Conservation (phyloP, 495 filamentous ascomycete genomes). For the Trypethelium eluteriae region DNA sequence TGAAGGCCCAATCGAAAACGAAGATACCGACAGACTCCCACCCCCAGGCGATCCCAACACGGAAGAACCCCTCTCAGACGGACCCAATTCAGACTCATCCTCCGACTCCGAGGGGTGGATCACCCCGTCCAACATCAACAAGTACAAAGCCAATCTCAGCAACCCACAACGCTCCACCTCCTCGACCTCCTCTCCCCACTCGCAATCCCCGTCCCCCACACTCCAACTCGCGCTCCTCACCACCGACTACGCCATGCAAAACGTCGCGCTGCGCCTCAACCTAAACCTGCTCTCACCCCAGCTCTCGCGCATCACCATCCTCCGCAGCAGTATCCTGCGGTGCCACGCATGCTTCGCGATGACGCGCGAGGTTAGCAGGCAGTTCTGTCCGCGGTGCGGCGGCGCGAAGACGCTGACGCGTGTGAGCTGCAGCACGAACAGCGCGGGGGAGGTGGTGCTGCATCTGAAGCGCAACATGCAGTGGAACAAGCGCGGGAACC, state of each 20-base stretch:
- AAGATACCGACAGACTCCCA: background rate
- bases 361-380: constrained; percentile 75
- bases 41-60: constrained; percentile 5
- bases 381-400: constrained; percentile 90
- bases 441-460: constrained; percentile 67
- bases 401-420: constrained; percentile 71
- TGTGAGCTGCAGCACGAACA: constrained; percentile 74
- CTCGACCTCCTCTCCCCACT: constrained; percentile 36
- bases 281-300: constrained; percentile 73
- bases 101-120: constrained; percentile 84
- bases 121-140: constrained; percentile 75
- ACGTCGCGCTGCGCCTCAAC: constrained; percentile 88
- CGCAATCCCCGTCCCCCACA: constrained; percentile 45
- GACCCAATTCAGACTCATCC: constrained; percentile 36
- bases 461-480: constrained; percentile 94
- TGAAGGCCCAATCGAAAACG: background rate
- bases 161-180: constrained; percentile 45
- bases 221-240: constrained; percentile 84
- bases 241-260: constrained; percentile 94
- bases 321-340: constrained; percentile 80
- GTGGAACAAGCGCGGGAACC: constrained; percentile 86
- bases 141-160: constrained; percentile 51
- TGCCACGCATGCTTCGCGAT: constrained; percentile 92
- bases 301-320: constrained; percentile 64
- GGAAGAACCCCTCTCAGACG: constrained; percentile 28